phyloP scores from a whole-genome alignment of 495 filamentous ascomycete species.

The Clohesyomyces aquaticus region DNA sequence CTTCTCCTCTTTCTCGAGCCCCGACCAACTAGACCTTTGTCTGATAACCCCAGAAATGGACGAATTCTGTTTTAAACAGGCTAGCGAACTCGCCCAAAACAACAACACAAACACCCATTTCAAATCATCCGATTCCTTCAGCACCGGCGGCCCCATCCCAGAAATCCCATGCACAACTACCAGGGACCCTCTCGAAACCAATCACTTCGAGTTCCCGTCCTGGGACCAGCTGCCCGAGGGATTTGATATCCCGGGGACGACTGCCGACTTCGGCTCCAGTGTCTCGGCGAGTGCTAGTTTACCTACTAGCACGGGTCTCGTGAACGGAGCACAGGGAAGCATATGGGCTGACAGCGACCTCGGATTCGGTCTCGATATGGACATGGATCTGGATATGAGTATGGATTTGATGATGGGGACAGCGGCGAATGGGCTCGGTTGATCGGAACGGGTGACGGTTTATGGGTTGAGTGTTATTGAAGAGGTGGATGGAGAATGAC shows the following conservation, averaged over 20 bases:
- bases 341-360: constrained; percentile 26
- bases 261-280: neutral
- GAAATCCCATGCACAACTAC: neutral
- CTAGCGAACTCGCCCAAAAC: neutral
- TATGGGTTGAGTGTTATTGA: neutral
- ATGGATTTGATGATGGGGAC: constrained; percentile 17
- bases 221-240: constrained; percentile 21
- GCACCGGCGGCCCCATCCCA: neutral
- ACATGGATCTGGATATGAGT: constrained; percentile 31
- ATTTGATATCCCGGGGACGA: constrained; percentile 5
- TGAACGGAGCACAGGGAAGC: neutral
- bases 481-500: neutral
- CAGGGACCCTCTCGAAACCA: neutral
- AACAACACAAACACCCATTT: neutral
- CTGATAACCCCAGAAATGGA: neutral
- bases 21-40: neutral
- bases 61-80: neutral
- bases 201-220: constrained; percentile 18
- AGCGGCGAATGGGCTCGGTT: neutral
- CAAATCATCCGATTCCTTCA: neutral
- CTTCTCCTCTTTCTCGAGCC: neutral
- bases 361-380: constrained; percentile 21
- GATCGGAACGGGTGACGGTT: neutral
- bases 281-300: constrained; percentile 6
- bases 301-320: neutral